A percentile compares a stretch with the other conserved stretches of the same genome.
These are phyloP conservation scores for Elasticomyces elasticus DNA, from an alignment of 495 filamentous ascomycete genomes.

Conservation along the genomic window DNA sequence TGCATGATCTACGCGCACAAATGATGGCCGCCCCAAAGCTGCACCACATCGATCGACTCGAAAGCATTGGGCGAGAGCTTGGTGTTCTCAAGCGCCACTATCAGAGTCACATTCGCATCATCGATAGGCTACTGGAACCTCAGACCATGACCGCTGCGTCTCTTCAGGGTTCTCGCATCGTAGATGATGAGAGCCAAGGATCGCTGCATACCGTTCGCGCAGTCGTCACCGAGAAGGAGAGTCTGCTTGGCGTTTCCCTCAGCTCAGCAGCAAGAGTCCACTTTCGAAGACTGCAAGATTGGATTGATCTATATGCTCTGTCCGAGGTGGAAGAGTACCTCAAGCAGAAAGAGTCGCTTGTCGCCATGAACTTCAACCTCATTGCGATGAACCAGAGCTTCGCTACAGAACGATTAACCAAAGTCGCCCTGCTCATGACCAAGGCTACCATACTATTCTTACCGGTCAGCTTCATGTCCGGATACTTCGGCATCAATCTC, in stretches of 20 bases:
- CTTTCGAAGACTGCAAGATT: conserved; percentile 67
- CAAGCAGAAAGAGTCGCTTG: conserved; percentile 66
- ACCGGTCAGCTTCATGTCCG: conserved; percentile 72
- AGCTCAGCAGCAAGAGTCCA: conserved; percentile 56
- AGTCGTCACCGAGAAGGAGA: conserved; percentile 31
- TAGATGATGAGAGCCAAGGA: conserved; percentile 15
- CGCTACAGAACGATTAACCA: conserved; percentile 65
- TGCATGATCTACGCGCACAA: conserved; percentile 46
- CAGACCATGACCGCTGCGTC: conserved; percentile 31
- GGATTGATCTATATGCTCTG: conserved; percentile 67
- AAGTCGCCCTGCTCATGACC: conserved; percentile 71
- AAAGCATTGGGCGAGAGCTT: conserved; percentile 58
- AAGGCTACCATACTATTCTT: conserved; percentile 79
- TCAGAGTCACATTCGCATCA: conserved; percentile 67
- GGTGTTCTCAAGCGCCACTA: conserved; percentile 65
- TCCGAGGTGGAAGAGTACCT: conserved; percentile 72
- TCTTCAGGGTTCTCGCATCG: conserved; percentile 33
- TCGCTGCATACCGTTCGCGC: conserved; percentile 21
- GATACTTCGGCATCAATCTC: conserved; percentile 72
- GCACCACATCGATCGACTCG: conserved; percentile 58
- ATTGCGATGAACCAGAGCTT: conserved; percentile 76
- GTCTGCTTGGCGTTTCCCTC: conserved; percentile 47
- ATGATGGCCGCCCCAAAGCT: conserved; percentile 53
- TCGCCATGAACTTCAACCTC: conserved; percentile 80
- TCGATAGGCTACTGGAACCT: conserved; percentile 56